Evolutionary conservation across 352 stramenopile genomes (phyloP).

Genomic region (Aphanomyces astaci): DNA sequence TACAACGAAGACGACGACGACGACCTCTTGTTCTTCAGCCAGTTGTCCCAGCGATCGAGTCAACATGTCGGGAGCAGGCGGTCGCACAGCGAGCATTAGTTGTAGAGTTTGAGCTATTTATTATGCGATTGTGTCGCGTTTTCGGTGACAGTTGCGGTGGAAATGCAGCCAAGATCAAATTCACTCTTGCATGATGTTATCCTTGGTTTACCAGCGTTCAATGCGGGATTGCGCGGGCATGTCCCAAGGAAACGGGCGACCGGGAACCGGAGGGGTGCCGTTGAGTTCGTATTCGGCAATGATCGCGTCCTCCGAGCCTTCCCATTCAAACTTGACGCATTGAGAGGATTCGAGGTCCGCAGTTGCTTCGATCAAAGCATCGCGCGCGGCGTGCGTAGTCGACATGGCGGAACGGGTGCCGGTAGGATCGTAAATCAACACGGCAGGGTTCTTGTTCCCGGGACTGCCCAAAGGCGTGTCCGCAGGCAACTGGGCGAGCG

Average conservation of each 20-base stretch:
- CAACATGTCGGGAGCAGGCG: not conserved
- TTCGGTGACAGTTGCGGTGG: too few relatives aligned
- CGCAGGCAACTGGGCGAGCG: constrained; percentile 53
- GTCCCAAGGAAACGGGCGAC: constrained; percentile 33
- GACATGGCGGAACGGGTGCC: constrained; percentile 82
- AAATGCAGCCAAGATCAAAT: not conserved
- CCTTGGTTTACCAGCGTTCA: constrained; percentile 20
- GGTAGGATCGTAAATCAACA: constrained; percentile 74
- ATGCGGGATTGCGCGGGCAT: constrained; percentile 20
- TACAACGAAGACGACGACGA: constrained; percentile 17
- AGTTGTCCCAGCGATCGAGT: constrained; percentile 6
- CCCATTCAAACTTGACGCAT: constrained; percentile 78
- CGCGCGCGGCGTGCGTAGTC: constrained; percentile 50
- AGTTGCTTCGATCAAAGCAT: constrained; percentile 11
- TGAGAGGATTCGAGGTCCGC: constrained; percentile 33
- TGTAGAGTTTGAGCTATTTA: not conserved
- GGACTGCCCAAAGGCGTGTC: constrained; percentile 60
- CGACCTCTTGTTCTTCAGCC: constrained; percentile 1
- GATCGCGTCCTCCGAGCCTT: constrained; percentile 64
- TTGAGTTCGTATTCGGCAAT: constrained; percentile 62
- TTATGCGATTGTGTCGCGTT: too few relatives aligned
- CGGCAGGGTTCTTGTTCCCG: constrained; percentile 83
- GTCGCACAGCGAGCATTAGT: not conserved
- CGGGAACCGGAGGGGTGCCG: constrained; percentile 60
- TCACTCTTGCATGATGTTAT: not conserved